A percentile compares a stretch with the other conserved stretches of the same genome.
phyloP scores from a whole-genome alignment of 495 filamentous ascomycete genomes.

The Lepraria neglecta region DNA sequence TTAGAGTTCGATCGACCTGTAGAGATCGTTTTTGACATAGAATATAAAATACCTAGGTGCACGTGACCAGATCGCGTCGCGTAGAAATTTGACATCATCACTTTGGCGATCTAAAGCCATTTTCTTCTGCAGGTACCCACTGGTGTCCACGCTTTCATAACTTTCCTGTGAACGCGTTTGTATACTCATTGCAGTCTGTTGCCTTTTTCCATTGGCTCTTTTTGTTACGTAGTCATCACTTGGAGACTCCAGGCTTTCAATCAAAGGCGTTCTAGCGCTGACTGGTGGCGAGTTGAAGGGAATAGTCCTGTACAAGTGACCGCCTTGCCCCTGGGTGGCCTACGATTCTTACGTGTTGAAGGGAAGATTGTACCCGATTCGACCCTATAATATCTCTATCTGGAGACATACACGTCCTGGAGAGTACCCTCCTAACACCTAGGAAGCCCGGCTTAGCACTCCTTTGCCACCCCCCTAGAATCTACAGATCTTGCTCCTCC shows the following conservation, averaged over 20 bases:
- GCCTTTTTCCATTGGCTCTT: background rate
- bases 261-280: no score
- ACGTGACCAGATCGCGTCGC: conserved; percentile 10
- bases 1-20: background rate
- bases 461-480: background rate
- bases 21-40: conserved; percentile 15
- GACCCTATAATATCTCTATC: no score
- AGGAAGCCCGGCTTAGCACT: no score
- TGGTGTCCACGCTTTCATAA: background rate
- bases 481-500: background rate
- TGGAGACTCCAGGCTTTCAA: no score
- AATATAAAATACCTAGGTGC: conserved; percentile 8
- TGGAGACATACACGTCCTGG: no score
- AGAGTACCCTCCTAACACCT: background rate
- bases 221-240: no score
- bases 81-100: conserved; percentile 6
- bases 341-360: no score
- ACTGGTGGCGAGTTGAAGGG: no score
- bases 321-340: no score
- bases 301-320: no score
- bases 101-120: background rate
- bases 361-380: no score
- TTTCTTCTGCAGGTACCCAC: conserved; percentile 4
- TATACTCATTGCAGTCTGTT: background rate
- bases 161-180: background rate